A percentile compares a stretch with the other conserved stretches of the same genome.
Conservation (phyloP, 805 yeast genomes). For the Saturnispora quitensis region DNA sequence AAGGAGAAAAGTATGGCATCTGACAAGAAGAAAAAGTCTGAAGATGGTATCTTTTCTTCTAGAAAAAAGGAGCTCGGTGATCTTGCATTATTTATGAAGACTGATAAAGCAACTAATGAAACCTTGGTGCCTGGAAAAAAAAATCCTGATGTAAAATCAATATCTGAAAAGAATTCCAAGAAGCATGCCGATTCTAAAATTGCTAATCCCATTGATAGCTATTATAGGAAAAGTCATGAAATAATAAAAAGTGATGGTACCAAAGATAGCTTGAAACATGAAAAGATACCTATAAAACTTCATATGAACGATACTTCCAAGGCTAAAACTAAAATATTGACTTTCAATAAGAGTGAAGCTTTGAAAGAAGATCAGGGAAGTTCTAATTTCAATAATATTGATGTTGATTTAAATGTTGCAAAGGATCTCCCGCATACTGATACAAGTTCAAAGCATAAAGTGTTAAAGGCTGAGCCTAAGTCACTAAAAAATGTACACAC, state of each 20-base stretch:
- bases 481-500: neutral
- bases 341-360: neutral
- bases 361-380: too few species aligned
- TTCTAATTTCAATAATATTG: too few species aligned
- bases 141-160: neutral
- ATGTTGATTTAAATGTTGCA: neutral
- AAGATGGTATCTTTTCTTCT: too few species aligned
- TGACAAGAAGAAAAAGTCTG: neutral
- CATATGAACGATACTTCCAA: neutral
- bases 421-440: neutral
- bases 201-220: neutral
- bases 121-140: neutral
- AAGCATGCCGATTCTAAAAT: neutral
- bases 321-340: too few species aligned
- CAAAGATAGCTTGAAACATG: neutral
- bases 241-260: neutral
- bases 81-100: too few species aligned
- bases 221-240: neutral
- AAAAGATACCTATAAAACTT: neutral
- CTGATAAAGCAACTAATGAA: too few species aligned
- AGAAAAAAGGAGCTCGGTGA: too few species aligned
- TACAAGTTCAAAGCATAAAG: neutral
- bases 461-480: neutral
- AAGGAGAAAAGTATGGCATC: neutral
- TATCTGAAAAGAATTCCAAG: neutral